Conservation (phyloP, 306 rosid genomes). For the Ormosia emarginata region DNA sequence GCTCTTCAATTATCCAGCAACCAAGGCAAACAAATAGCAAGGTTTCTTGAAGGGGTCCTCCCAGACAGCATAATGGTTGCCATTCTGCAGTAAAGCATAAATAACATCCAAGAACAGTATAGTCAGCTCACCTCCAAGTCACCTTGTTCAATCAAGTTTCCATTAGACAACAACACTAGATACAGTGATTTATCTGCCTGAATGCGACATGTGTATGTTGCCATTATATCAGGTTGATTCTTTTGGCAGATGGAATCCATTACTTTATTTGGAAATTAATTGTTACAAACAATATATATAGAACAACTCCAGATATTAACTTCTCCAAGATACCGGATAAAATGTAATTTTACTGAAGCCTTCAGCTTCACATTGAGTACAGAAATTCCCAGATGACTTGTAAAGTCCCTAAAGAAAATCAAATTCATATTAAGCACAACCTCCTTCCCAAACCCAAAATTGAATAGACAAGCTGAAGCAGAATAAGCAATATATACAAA, state of each 20-base stretch:
- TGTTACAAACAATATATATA: conserved; percentile 6
- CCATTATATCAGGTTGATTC: conserved; percentile 99
- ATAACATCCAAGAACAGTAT: conserved; percentile 12
- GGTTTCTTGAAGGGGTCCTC: conserved; percentile 99
- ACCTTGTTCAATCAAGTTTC: conserved; percentile 84
- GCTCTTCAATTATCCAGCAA: conserved; percentile 88
- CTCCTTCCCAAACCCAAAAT: background rate
- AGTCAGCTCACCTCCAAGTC: conserved; percentile 66
- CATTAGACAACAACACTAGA: conserved; percentile 93
- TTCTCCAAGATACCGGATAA: conserved; percentile 64
- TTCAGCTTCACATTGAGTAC: conserved; percentile 99
- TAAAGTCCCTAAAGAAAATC: conserved; percentile 74
- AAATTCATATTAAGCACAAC: conserved; percentile 18
- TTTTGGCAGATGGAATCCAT: conserved; percentile 40
- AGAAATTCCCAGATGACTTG: conserved; percentile 92
- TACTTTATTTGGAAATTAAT: conserved; percentile 10
- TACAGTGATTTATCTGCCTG: conserved; percentile 83
- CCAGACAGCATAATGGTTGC: conserved; percentile 90
- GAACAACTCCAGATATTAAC: background rate
- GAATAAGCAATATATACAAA: background rate
- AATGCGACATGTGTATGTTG: conserved; percentile 77
- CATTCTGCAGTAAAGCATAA: conserved; percentile 59
- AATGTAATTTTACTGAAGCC: conserved; percentile 95
- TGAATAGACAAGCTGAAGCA: background rate
- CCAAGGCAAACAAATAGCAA: conserved; percentile 96